Percentiles rank a stretch among this genome's conserved stretches.
Conservation (phyloP, 768 basidiomycete species). For the Trametes gibbosa region DNA sequence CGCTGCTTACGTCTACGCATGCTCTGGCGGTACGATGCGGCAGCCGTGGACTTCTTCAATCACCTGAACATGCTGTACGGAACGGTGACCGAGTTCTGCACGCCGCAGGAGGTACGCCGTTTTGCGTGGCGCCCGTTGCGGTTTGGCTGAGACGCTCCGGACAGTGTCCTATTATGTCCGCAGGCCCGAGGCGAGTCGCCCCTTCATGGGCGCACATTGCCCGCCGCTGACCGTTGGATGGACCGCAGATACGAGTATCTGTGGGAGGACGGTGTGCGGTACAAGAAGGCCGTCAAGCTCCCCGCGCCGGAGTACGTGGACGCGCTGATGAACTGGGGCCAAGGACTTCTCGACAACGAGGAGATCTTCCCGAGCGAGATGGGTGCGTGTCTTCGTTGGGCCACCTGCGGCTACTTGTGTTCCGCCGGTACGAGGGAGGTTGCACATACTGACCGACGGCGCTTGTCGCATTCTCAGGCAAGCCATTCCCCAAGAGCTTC, state of each 20-base stretch:
- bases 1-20: background rate
- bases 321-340: slow-evolving; percentile 98
- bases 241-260: slow-evolving; percentile 81
- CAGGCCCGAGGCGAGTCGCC: slow-evolving; percentile 75
- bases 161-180: slow-evolving; percentile 95
- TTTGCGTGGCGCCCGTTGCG: no score
- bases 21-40: background rate
- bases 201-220: background rate
- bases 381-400: slow-evolving; percentile 44
- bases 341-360: slow-evolving; percentile 89
- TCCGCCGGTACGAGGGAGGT: no score
- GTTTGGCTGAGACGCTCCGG: background rate
- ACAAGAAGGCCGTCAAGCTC: slow-evolving; percentile 90
- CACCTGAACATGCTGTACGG: slow-evolving; percentile 99
- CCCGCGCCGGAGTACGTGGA: slow-evolving; percentile 96
- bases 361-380: slow-evolving; percentile 92
- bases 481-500: slow-evolving; percentile 89
- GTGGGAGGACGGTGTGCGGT: slow-evolving; percentile 89
- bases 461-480: slow-evolving; percentile 47
- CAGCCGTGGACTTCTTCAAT: slow-evolving; percentile 99
- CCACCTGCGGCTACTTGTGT: no score
- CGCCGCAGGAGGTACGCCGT: slow-evolving; percentile 74
- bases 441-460: no score
- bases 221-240: slow-evolving; percentile 1
- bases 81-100: slow-evolving; percentile 97